A percentile compares a stretch with the other conserved stretches of the same genome.
Evolutionary conservation across 768 basidiomycete genomes (phyloP).

Genomic region (Trametes punicea): DNA sequence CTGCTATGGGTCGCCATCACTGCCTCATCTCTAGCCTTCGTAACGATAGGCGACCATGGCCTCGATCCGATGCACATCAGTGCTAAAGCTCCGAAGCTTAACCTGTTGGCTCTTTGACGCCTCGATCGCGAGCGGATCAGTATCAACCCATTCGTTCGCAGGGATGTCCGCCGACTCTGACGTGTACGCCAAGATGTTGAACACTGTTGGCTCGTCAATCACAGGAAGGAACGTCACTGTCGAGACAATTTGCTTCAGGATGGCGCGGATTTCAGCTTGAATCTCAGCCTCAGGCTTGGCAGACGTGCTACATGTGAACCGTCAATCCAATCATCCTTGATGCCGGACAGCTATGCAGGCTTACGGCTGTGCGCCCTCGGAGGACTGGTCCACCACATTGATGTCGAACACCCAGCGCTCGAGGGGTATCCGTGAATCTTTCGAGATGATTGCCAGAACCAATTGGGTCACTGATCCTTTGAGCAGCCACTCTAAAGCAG

Average conservation of each 20-base stretch:
- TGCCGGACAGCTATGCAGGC: conserved; percentile 26
- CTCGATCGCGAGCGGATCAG: conserved; percentile 89
- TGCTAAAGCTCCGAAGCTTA: conserved; percentile 94
- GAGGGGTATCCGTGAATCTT: conserved; percentile 85
- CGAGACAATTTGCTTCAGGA: conserved; percentile 96
- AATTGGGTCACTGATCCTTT: conserved; percentile 90
- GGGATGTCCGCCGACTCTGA: conserved; percentile 90
- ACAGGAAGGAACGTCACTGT: conserved; percentile 96
- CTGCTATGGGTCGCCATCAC: neutral
- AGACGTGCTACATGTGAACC: conserved; percentile 38
- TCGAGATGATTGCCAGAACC: conserved; percentile 93
- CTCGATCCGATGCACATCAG: conserved; percentile 96
- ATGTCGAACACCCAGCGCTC: conserved; percentile 99
- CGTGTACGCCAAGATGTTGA: conserved; percentile 97
- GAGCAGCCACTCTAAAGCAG: conserved; percentile 80
- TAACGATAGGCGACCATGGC: conserved; percentile 98
- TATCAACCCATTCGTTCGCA: conserved; percentile 93
- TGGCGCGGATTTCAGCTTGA: conserved; percentile 95
- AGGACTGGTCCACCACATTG: conserved; percentile 68
- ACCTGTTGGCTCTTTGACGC: conserved; percentile 91
- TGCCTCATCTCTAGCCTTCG: conserved; percentile 52
- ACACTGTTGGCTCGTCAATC: conserved; percentile 91
- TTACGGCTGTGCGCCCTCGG: conserved; percentile 46
- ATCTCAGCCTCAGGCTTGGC: conserved; percentile 84
- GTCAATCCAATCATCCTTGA: neutral